phyloP scores from a whole-genome alignment of 208 protist species.

The Borovskyia barvae region DNA sequence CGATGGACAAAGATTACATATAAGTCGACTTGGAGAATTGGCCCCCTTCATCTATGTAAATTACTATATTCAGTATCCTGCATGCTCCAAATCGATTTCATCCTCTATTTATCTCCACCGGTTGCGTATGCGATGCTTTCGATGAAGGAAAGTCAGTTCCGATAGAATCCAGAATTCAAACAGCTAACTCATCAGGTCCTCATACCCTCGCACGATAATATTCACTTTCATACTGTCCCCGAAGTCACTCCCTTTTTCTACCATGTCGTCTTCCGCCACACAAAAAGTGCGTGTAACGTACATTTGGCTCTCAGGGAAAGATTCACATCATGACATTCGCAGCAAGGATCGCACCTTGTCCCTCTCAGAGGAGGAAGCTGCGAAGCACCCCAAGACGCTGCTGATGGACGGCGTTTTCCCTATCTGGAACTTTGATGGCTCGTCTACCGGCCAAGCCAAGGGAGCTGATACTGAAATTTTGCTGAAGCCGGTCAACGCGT shows the following conservation, averaged over 20 bases:
- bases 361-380: slow-evolving; percentile 43
- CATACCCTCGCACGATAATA: neutral
- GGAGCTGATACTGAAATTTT: slow-evolving; percentile 82
- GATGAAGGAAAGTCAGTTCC: neutral
- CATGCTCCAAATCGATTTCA: too few relatives aligned
- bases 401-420: slow-evolving; percentile 79
- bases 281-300: slow-evolving; percentile 69
- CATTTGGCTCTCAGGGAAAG: slow-evolving; percentile 82
- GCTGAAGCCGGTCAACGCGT: slow-evolving; percentile 89
- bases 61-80: too few relatives aligned
- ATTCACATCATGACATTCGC: slow-evolving; percentile 84
- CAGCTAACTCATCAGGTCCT: neutral
- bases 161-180: neutral
- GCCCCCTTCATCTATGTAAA: too few relatives aligned
- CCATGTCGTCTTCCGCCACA: slow-evolving; percentile 34
- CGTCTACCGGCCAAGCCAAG: slow-evolving; percentile 79
- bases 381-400: slow-evolving; percentile 67
- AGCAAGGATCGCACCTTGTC: slow-evolving; percentile 88
- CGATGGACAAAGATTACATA: too few relatives aligned
- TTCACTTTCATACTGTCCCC: slow-evolving; percentile 13
- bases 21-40: too few relatives aligned
- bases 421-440: slow-evolving; percentile 98
- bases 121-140: too few relatives aligned
- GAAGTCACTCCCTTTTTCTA: slow-evolving; percentile 4
- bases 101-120: too few relatives aligned